Evolutionary conservation across 169 alveolate genomes (phyloP).

Genomic region (Plasmodium cynomolgi): DNA sequence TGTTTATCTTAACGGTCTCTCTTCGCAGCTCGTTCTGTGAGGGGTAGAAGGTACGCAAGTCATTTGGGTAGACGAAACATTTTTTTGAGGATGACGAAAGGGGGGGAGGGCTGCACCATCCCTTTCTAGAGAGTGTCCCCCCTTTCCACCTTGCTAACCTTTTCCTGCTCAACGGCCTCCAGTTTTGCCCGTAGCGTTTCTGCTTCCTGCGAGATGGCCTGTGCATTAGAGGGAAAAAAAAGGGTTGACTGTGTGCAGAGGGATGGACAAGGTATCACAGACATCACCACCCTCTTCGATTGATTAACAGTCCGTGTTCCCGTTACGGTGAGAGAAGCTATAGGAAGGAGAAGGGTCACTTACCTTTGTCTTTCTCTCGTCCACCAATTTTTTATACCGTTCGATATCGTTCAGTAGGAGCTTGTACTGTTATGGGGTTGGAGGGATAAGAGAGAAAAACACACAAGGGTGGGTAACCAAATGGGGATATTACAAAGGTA

Average conservation of each 20-base stretch:
- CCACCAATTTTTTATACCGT: conserved; percentile 31
- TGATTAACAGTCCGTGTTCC: neutral
- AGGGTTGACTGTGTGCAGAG: neutral
- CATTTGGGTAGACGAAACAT: neutral
- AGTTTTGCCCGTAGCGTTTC: neutral
- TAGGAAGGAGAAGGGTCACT: neutral
- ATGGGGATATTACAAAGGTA: no score
- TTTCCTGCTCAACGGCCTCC: conserved; percentile 7
- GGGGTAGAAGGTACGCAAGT: neutral
- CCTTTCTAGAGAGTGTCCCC: neutral
- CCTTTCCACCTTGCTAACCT: conserved; percentile 12
- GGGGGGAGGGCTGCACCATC: neutral
- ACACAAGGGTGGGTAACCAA: neutral
- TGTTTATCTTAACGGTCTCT: neutral
- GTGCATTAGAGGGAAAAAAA: neutral
- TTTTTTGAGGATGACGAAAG: neutral
- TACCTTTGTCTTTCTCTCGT: conserved; percentile 44
- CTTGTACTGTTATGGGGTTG: conserved; percentile 17
- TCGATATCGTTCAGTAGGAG: conserved; percentile 21
- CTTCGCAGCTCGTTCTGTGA: conserved; percentile 10
- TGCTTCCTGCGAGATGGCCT: conserved; percentile 19
- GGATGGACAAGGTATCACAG: neutral
- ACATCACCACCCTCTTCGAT: neutral
- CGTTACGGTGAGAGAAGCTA: neutral
- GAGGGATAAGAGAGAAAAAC: neutral